Evolutionary conservation across 495 filamentous ascomycete genomes (phyloP).

Genomic region (Podospora tetraspora): DNA sequence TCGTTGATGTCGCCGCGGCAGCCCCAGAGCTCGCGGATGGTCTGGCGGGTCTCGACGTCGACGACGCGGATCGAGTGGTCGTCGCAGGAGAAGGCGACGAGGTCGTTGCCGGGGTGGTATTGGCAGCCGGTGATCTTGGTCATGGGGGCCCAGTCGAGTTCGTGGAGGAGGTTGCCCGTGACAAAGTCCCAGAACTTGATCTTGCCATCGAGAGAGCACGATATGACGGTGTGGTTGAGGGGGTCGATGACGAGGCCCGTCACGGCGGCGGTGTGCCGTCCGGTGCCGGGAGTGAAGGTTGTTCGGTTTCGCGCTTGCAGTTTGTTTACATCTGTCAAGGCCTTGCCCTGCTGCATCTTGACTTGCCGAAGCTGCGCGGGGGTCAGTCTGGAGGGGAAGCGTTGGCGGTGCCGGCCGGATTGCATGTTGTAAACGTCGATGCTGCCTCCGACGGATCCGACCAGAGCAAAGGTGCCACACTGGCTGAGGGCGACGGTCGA

Average conservation of each 20-base stretch:
- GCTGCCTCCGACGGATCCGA: constrained; percentile 75
- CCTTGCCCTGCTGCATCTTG: constrained; percentile 48
- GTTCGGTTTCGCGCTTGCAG: constrained; percentile 37
- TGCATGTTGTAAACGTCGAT: constrained; percentile 97
- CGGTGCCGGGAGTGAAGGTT: constrained; percentile 42
- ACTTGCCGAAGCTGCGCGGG: constrained; percentile 59
- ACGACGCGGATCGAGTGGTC: constrained; percentile 84
- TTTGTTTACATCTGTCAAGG: constrained; percentile 44
- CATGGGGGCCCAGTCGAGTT: constrained; percentile 82
- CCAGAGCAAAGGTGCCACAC: constrained; percentile 90
- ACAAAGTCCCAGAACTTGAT: constrained; percentile 97
- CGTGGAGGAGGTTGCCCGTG: constrained; percentile 67
- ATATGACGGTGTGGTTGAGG: constrained; percentile 75
- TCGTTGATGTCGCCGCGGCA: constrained; percentile 76
- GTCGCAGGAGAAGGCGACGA: constrained; percentile 85
- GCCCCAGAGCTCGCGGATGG: constrained; percentile 90
- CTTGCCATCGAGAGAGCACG: constrained; percentile 85
- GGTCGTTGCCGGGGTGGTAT: constrained; percentile 73
- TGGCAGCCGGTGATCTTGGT: constrained; percentile 69
- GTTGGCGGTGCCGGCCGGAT: constrained; percentile 77
- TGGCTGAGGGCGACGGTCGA: constrained; percentile 82
- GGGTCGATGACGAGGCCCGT: constrained; percentile 81
- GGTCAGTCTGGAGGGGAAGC: constrained; percentile 69
- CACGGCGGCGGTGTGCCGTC: constrained; percentile 73
- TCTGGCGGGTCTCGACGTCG: constrained; percentile 82